Conservation (phyloP, 805 yeast genomes). For the Teunomyces pallodes region DNA sequence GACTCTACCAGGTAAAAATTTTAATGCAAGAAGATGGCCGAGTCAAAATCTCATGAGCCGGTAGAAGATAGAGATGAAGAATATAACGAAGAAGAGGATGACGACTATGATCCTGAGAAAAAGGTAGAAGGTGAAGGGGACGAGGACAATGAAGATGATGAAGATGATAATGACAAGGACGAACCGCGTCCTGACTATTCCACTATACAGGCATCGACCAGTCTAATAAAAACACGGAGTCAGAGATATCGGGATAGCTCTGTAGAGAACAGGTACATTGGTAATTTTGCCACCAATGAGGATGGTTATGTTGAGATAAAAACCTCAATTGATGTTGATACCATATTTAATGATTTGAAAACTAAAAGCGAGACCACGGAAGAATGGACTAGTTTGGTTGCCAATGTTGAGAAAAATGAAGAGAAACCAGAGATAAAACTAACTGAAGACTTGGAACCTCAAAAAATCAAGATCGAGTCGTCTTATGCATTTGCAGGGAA, state of each 20-base stretch:
- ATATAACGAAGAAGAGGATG: slow-evolving; percentile 34
- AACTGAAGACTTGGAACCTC: slow-evolving; percentile 27
- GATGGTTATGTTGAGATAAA: slow-evolving; percentile 13
- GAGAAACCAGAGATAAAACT: slow-evolving; percentile 5
- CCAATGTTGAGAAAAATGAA: slow-evolving; percentile 1
- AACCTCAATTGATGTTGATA: slow-evolving; percentile 27
- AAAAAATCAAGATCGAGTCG: slow-evolving; percentile 67
- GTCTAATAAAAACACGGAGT: slow-evolving; percentile 66
- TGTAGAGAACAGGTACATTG: slow-evolving; percentile 6
- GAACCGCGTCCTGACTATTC: slow-evolving; percentile 40
- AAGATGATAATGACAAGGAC: slow-evolving; percentile 28
- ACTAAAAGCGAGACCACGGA: slow-evolving; percentile 11
- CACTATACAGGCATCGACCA: slow-evolving; percentile 49
- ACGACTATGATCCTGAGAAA: slow-evolving; percentile 29
- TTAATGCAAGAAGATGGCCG: not conserved
- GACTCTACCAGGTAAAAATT: not conserved
- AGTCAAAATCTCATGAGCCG: not conserved
- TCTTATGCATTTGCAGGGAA: slow-evolving; percentile 90
- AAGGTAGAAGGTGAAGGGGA: slow-evolving; percentile 17
- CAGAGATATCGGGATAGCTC: slow-evolving; percentile 48
- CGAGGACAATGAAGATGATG: slow-evolving; percentile 30
- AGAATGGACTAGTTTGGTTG: not conserved
- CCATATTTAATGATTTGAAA: slow-evolving; percentile 29
- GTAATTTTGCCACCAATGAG: slow-evolving; percentile 15
- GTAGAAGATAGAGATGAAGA: slow-evolving; percentile 10